Percentiles rank a stretch among this genome's conserved stretches.
These are phyloP conservation scores for Rubia peregrina DNA, from an alignment of 305 asterid genomes.

Conservation along the genomic window DNA sequence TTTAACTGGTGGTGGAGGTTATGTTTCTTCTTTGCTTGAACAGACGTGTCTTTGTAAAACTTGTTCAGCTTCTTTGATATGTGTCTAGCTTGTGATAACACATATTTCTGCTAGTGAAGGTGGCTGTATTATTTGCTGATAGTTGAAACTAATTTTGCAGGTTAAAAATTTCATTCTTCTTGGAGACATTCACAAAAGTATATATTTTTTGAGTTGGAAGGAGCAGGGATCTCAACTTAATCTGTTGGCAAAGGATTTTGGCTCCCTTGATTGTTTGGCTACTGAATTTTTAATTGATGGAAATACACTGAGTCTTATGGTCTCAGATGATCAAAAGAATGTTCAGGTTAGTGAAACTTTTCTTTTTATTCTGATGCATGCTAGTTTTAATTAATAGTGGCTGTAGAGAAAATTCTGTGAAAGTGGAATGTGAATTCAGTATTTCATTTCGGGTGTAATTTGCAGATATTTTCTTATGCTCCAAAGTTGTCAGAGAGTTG, in stretches of 20 bases:
- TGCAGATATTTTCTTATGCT: constrained; percentile 81
- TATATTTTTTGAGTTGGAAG: constrained; percentile 95
- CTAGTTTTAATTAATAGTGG: background rate
- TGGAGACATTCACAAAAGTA: constrained; percentile 96
- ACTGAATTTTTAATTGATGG: constrained; percentile 96
- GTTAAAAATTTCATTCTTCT: constrained; percentile 92
- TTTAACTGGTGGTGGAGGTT: background rate
- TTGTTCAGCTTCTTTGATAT: constrained; percentile 7
- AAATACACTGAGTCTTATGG: constrained; percentile 89
- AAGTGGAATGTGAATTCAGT: background rate
- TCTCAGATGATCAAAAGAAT: constrained; percentile 95
- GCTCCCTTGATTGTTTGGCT: constrained; percentile 90
- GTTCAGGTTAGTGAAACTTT: constrained; percentile 58
- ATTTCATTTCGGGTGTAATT: constrained; percentile 16
- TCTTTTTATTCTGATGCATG: background rate
- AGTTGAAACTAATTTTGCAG: constrained; percentile 33
- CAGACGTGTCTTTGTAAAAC: background rate
- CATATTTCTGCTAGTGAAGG: background rate
- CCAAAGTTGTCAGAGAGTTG: constrained; percentile 91
- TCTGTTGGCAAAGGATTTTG: constrained; percentile 90
- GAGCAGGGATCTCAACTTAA: constrained; percentile 90
- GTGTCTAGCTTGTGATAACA: background rate
- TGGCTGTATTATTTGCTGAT: background rate
- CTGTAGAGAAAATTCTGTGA: background rate
- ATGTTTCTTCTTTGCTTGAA: background rate